These are phyloP conservation scores for Aspergillus ochraceus DNA, from an alignment of 2,329 filamentous ascomycete species.

Conservation along the genomic window DNA sequence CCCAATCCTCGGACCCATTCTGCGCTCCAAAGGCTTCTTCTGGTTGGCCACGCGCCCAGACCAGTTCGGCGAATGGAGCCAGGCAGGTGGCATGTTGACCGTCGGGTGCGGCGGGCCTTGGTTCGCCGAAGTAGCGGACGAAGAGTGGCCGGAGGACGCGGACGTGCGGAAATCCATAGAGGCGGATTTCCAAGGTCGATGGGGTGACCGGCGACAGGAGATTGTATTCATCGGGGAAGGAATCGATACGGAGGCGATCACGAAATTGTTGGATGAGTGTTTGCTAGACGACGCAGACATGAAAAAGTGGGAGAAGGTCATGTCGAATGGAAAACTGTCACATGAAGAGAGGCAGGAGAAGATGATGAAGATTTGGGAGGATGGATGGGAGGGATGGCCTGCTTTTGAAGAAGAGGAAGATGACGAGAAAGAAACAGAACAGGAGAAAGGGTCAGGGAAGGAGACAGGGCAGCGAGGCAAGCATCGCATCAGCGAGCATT, in stretches of 20 bases:
- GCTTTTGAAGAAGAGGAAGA: slow-evolving; percentile 29
- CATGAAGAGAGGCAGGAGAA: slow-evolving; percentile 47
- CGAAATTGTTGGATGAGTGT: slow-evolving; percentile 58
- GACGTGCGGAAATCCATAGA: slow-evolving; percentile 51
- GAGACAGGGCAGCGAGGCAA: slow-evolving; percentile 14
- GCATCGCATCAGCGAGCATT: slow-evolving; percentile 31
- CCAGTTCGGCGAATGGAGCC: slow-evolving; percentile 47
- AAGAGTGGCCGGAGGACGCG: slow-evolving; percentile 52
- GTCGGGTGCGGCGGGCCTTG: slow-evolving; percentile 46
- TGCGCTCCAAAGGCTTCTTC: slow-evolving; percentile 48
- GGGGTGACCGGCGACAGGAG: slow-evolving; percentile 71
- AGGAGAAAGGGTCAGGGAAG: slow-evolving; percentile 10
- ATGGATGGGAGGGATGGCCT: slow-evolving; percentile 60
- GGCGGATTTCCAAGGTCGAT: slow-evolving; percentile 53
- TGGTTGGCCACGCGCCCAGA: slow-evolving; percentile 45
- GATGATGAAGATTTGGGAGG: slow-evolving; percentile 56
- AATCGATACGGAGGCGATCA: slow-evolving; percentile 55
- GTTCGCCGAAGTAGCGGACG: slow-evolving; percentile 59
- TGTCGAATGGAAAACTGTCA: slow-evolving; percentile 40
- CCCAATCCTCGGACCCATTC: slow-evolving; percentile 38
- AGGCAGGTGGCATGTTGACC: slow-evolving; percentile 47
- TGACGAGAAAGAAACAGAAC: slow-evolving; percentile 24
- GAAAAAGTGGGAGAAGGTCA: slow-evolving; percentile 54
- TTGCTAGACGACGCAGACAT: slow-evolving; percentile 63
- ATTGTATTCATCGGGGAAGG: slow-evolving; percentile 72